A percentile compares a stretch with the other conserved stretches of the same genome.
Conservation (phyloP, 805 yeast species). For the Suhomyces faveliae region DNA sequence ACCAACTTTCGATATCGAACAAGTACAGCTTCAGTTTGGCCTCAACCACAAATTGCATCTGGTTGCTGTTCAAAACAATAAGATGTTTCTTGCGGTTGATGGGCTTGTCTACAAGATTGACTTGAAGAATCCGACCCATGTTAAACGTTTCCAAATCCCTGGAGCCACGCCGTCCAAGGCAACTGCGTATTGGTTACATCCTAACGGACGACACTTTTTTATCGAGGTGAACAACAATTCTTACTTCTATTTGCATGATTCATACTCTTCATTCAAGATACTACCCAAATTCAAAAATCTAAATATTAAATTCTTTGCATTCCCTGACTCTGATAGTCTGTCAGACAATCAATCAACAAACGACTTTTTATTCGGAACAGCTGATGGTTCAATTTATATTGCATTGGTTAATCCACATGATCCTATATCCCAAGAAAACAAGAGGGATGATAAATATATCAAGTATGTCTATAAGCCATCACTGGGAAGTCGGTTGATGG, state of each 20-base stretch:
- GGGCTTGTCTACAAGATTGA: constrained; percentile 29
- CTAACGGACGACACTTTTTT: constrained; percentile 35
- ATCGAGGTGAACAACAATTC: constrained; percentile 23
- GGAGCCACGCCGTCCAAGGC: constrained; percentile 10
- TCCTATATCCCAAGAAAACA: constrained; percentile 23
- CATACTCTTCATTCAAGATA: constrained; percentile 31
- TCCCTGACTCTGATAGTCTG: constrained; percentile 10
- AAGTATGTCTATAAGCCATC: constrained; percentile 25
- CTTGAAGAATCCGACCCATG: constrained; percentile 35
- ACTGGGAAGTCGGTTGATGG: constrained; percentile 12
- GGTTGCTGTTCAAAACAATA: constrained; percentile 32
- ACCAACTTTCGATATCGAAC: constrained; percentile 32
- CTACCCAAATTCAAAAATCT: constrained; percentile 33
- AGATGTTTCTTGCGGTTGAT: constrained; percentile 31
- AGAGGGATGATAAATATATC: constrained; percentile 36
- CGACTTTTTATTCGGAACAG: constrained; percentile 30
- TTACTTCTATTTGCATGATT: constrained; percentile 32
- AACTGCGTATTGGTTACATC: constrained; percentile 37
- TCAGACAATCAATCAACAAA: constrained; percentile 20
- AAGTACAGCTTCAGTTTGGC: constrained; percentile 40
- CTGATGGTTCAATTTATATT: constrained; percentile 28
- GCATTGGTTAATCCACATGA: constrained; percentile 30
- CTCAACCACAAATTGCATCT: constrained; percentile 23
- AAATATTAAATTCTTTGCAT: constrained; percentile 25
- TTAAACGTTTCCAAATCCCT: constrained; percentile 24